phyloP scores from a whole-genome alignment of 208 protist species.

The Crithidia acanthocephali region DNA sequence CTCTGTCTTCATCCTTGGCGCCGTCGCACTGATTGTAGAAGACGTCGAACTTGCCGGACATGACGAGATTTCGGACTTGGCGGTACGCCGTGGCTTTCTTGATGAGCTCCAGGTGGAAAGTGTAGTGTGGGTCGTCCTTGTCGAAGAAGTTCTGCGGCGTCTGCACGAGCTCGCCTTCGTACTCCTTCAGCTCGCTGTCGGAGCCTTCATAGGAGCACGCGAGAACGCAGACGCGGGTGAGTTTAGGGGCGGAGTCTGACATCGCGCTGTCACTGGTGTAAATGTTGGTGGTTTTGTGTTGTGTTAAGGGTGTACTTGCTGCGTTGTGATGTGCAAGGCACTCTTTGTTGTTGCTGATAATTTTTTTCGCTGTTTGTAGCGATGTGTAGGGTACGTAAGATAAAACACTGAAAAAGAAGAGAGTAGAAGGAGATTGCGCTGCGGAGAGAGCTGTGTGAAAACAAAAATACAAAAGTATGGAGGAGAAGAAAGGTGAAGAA shows the following conservation, averaged over 20 bases:
- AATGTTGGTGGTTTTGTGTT: not conserved
- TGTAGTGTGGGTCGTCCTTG: conserved; percentile 47
- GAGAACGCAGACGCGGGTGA: conserved; percentile 75
- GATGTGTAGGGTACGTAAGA: not conserved
- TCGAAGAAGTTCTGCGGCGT: conserved; percentile 85
- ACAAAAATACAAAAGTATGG: not conserved
- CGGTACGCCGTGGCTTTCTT: conserved; percentile 86
- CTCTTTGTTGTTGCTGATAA: no score
- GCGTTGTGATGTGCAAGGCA: no score
- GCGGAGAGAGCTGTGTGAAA: conserved; percentile 19
- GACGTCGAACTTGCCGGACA: conserved; percentile 81
- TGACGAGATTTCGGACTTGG: conserved; percentile 82
- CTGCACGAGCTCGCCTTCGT: conserved; percentile 76
- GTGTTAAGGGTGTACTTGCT: no score
- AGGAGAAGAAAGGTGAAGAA: not conserved
- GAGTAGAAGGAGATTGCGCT: not conserved
- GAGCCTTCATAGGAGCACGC: conserved; percentile 86
- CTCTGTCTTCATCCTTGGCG: conserved; percentile 89
- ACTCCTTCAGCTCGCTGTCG: conserved; percentile 82
- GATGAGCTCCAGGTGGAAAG: conserved; percentile 74
- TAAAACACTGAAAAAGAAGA: not conserved
- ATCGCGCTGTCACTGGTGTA: conserved; percentile 9
- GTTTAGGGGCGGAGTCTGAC: conserved; percentile 9
- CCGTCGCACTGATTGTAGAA: conserved; percentile 94
- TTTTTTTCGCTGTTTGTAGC: no score